Base-by-base conservation (phyloP, 768 basidiomycete species). In the Clavulina sp. region DNA sequence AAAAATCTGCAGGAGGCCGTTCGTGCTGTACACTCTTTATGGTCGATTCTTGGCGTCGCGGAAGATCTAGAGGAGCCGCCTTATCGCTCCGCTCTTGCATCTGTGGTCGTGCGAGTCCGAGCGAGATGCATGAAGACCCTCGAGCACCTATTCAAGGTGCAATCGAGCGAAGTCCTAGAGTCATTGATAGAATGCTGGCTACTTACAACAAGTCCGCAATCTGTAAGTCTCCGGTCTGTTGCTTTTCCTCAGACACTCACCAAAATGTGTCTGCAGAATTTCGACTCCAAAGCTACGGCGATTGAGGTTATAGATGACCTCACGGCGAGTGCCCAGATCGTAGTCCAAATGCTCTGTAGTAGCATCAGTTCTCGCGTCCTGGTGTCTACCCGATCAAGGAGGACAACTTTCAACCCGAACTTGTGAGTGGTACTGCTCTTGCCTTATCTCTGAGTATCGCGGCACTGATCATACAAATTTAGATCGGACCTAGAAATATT, bases 261-360 rank as follows among this genome's bases (percentile, higher is more conserved):
- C n/a, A 38, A 38, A 38, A 38, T 38, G 9, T 9, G 34, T 9
- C 9, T 38, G 9, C 34, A 16, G 43, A 13, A 46, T n/a, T n/a
- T n/a, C n/a, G n/a, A n/a, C n/a, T n/a, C n/a, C n/a, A n/a, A n/a
- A n/a, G n/a, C n/a, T n/a, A n/a, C n/a, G n/a, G n/a, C 81, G 1
- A 93, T 92, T 59, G 82, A 89, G 52, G 70, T 93, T 23, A 69
- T 93, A 9, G 89, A 95, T 61, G 68, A 80, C 16, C 73, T 97
- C 29, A 75, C 89, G 4, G 72, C 84, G 2, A 93, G 76, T 60
- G 83, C 89, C 3, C 88, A 89, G 59, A 81, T 74, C 50, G 78
- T 84, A 5, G 88, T 96, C 1, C 80, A 87, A 56, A 81, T 92
- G 74, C 68, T 88, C 30, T 91, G 86, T 61, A 88, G 95, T 61